These are phyloP conservation scores for Camellia oleifera DNA, from an alignment of 179 eudicot genomes.

Conservation along the genomic window DNA sequence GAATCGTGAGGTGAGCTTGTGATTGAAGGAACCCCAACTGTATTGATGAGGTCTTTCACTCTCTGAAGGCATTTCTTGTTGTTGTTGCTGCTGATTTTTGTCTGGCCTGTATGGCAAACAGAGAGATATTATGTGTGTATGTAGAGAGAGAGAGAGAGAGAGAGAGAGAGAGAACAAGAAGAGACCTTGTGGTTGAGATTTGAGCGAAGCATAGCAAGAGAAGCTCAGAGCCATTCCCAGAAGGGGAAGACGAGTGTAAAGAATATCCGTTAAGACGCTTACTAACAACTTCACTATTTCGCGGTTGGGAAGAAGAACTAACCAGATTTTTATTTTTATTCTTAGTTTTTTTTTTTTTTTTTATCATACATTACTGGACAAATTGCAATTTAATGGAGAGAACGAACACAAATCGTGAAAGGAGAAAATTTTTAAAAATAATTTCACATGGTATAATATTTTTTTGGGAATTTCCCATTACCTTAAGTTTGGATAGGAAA, in stretches of 20 bases:
- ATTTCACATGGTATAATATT: too few relatives aligned
- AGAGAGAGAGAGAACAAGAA: background rate
- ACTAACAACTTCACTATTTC: background rate
- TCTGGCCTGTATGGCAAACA: conserved; percentile 15
- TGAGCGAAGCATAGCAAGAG: conserved; percentile 36
- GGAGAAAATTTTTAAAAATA: too few relatives aligned
- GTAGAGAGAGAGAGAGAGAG: background rate
- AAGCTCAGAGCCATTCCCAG: conserved; percentile 44
- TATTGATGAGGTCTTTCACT: conserved; percentile 41
- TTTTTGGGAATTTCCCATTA: too few relatives aligned
- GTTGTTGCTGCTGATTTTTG: conserved; percentile 17
- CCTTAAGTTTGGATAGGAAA: too few relatives aligned
- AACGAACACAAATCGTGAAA: too few relatives aligned
- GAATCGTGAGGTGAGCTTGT: conserved; percentile 50
- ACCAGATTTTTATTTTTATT: too few relatives aligned
- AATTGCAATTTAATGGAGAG: too few relatives aligned
- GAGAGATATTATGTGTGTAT: background rate
- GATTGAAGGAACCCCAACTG: conserved; percentile 43
- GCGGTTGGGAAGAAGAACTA: too few relatives aligned
- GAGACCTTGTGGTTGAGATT: conserved; percentile 27
- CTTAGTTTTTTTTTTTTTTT: too few relatives aligned
- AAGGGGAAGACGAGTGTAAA: background rate
- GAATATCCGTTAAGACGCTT: background rate
- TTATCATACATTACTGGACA: too few relatives aligned
- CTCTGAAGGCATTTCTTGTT: conserved; percentile 35